A percentile compares a stretch with the other conserved stretches of the same genome.
phyloP scores from a whole-genome alignment of 495 filamentous ascomycete genomes.

The Talaromyces proteolyticus region DNA sequence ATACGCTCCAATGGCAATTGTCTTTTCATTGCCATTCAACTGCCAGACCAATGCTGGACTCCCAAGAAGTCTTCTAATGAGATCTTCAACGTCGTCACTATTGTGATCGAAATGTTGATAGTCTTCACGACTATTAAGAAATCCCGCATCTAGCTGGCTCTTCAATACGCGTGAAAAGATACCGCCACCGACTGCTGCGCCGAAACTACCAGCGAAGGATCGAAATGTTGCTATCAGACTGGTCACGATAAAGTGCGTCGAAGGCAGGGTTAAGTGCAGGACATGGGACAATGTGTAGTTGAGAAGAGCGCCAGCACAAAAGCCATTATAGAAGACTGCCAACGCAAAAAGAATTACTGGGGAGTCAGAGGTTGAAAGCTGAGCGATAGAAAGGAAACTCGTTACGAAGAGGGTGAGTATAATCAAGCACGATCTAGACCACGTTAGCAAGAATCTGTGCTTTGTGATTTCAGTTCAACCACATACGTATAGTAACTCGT shows the following conservation, averaged over 20 bases:
- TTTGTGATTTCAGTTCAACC: no score
- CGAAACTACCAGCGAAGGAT: constrained; percentile 70
- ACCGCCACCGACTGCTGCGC: constrained; percentile 70
- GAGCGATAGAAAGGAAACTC: constrained; percentile 41
- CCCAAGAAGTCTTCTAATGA: constrained; percentile 60
- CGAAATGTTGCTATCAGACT: constrained; percentile 66
- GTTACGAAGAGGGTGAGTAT: constrained; percentile 49
- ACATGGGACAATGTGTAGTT: constrained; percentile 77
- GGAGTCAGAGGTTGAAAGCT: constrained; percentile 43
- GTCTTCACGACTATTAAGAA: constrained; percentile 37
- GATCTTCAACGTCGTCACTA: constrained; percentile 29
- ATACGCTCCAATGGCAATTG: constrained; percentile 59
- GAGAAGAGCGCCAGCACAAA: constrained; percentile 61
- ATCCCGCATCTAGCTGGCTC: constrained; percentile 48
- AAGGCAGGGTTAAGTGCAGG: constrained; percentile 55
- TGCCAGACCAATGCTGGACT: constrained; percentile 57
- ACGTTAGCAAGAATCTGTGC: no score
- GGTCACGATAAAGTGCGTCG: constrained; percentile 64
- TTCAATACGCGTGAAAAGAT: constrained; percentile 60
- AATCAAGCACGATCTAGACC: constrained; percentile 42
- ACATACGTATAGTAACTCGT: constrained; percentile 58
- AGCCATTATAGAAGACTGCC: constrained; percentile 57
- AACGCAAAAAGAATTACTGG: constrained; percentile 41
- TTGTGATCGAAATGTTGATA: neutral
- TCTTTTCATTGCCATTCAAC: constrained; percentile 45